Evolutionary conservation across 2,329 filamentous ascomycete species (phyloP), one percentile per base, ranked within the genome.

Genomic region (Alternaria brassicicola): DNA sequence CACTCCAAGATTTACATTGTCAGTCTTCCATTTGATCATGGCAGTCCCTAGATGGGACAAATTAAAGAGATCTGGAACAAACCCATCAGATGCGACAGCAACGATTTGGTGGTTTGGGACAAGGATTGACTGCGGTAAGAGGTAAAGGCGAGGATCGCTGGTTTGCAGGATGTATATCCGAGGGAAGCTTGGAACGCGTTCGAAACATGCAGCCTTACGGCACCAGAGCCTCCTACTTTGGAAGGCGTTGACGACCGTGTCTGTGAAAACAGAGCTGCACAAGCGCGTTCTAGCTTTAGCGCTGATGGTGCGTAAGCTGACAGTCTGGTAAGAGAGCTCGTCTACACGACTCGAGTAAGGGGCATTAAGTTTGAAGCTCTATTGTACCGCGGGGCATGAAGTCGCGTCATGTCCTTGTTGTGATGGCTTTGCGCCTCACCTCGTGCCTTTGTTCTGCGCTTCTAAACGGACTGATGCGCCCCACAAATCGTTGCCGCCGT

Each of bases 151-250:
- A 43, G 48, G 31, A 39, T 19, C 7, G 53, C 17, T 17, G 35
- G 41, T n/a, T 5, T 3, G 25, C 43, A 36, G 30, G 23, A 21
- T 36, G 25, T 26, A 23, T 31, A 48, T 36, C 17, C 26, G 50
- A 53, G 48, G 46, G 26, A 12, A 45, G 43, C 25, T 48, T 38
- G 51, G 36, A 43, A 55, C 43, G 30, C 7, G 38, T 49, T 55
- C 51, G 55, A 58, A 58, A 58, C 55, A 41, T 36, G 55, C 15
- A 55, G 38, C 50, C 30, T 35, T 41, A 41, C 52, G 43, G 38
- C 36, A 48, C 43, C 28, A 54, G 19, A 31, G 55, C 33, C 36
- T 53, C 26, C 35, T 42, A 30, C 28, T 26, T 45, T 43, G 41
- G 47, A 39, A n/a, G 42, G 38, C n/a, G 12, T 39, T 33, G 41